Base-by-base conservation (phyloP, 805 yeast species). In the Lachancea lanzarotensis region DNA sequence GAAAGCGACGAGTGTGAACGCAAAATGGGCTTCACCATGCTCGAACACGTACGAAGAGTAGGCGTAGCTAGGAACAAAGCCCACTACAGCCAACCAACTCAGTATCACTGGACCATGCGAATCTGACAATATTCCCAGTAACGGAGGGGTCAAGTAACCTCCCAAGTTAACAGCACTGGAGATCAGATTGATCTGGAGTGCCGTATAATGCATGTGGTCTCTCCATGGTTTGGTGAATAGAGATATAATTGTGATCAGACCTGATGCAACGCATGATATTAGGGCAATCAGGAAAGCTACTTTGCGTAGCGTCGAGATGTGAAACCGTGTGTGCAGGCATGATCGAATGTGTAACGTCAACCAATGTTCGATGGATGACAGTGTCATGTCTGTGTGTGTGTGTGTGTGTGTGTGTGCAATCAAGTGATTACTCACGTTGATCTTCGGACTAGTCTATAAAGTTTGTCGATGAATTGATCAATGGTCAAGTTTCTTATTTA, bases 231-330 rank as follows among this genome's bases (percentile, higher is more conserved):
- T 75, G 5, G 95, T 77, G 63, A 82, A 90, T 34, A 91, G 68
- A 8, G 96, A 82, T 60, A 89, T 87, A 17, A 90, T 72, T 47
- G 87, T 72, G 42, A 91, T 84, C 3, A 95, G 84, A 0, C 96
- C 97, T 19, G 88, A 81, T 38, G 82, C 74, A 2, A 88, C 69
- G 63, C 96, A 84, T 42, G 86, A 73, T 13, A 74, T 31, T 34
- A 84, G 62, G 1, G 90, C 75, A 27, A 79, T 68, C 9, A 62
- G 45, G 54, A 84, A 84, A 13, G 91, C 80, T 17, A 70, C 49
- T 18, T 59, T 57, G 47, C 76, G 72, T 13, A 82, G 56, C 1
- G 60, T 31, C 11, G 57, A 56, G 9, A 66, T 63, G 5, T 78
- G 68, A 48, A 77, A 65, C 38, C 71, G 68, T 6, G 55, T 59